Base-by-base conservation (phyloP, 805 yeast genomes). In the Schwanniomyces vanrijiae region DNA sequence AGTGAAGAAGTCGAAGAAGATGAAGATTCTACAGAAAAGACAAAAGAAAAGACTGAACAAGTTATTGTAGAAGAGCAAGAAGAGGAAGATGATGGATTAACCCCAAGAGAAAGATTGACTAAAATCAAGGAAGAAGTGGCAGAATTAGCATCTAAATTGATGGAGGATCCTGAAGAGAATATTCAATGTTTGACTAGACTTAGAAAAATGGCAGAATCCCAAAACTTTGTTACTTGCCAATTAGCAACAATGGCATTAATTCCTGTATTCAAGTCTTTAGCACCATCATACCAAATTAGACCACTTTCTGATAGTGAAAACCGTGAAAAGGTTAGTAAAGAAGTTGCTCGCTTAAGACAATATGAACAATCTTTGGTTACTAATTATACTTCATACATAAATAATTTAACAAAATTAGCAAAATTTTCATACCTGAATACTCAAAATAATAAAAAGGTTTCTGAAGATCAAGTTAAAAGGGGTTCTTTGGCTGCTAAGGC, bases 161-260 rank as follows among this genome's bases (percentile, higher is more conserved):
- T 82, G 57, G 96, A 90, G 61, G 88, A 89, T 48, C 97, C 98
- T 5, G 98, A 94, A 64, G 96, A 89, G 58, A 80, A 91, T 58
- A 75, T 86, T 6, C 61, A 78, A 11, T 72, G 82, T 24, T 70
- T 91, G 10, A 76, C 86, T 2, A 80, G 91, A 60, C 73, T 88
- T 42, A 71, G 88, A 44, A 81, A 77, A 55, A 86, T 87, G 90
- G 75, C 88, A 0, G 77, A 72, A 47, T 84, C 94, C 1, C 78
- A 77, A 54, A 83, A 86, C 54, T 72, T 80, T 46, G 85, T 78
- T 58, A 83, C 88, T 2, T 71, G 83, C 31, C 86, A 87, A 64
- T 73, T 90, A 45, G 79, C 96, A 0, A 69, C 90, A 50, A 69
- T 90, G 51, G 85, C 98, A 0, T 75, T 91, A 50, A 85, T 90